phyloP scores from a whole-genome alignment of 2,329 filamentous ascomycete species.

The Colletotrichum tamarilloi region DNA sequence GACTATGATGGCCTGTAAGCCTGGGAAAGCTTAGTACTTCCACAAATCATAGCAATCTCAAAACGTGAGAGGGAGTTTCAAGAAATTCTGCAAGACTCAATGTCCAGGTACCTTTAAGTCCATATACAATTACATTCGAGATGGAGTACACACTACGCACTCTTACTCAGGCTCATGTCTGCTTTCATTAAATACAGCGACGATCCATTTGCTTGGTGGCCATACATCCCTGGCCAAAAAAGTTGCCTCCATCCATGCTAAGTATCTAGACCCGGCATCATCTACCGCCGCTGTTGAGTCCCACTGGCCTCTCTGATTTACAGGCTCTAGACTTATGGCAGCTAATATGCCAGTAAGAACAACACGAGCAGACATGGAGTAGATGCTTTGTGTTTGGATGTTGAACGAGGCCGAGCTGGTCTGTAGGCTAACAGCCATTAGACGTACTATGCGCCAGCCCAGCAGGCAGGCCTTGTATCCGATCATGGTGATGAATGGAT shows the following conservation, averaged over 20 bases:
- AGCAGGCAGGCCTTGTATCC: conserved; percentile 6
- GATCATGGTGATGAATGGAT: conserved; percentile 1
- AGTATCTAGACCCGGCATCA: not conserved
- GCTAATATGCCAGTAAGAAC: not conserved
- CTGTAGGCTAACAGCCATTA: not conserved
- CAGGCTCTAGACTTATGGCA: not conserved
- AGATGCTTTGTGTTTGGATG: not conserved
- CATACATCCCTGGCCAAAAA: not conserved
- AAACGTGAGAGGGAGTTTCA: too few relatives aligned
- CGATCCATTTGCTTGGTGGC: conserved; percentile 1
- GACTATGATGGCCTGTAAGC: not conserved
- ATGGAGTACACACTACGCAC: too few relatives aligned
- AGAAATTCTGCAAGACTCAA: too few relatives aligned
- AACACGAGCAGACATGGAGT: not conserved
- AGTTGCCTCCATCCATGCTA: not conserved
- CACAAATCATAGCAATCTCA: too few relatives aligned
- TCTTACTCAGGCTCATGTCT: too few relatives aligned
- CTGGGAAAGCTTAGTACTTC: too few relatives aligned
- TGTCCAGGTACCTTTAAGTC: too few relatives aligned
- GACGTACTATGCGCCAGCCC: not conserved
- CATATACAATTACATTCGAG: too few relatives aligned
- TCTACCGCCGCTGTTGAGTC: not conserved
- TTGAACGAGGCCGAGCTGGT: not conserved
- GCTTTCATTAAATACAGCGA: not conserved
- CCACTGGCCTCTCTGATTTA: too few relatives aligned